phyloP scores from a whole-genome alignment of 306 rosid genomes.

The Dicorynia guianensis region DNA sequence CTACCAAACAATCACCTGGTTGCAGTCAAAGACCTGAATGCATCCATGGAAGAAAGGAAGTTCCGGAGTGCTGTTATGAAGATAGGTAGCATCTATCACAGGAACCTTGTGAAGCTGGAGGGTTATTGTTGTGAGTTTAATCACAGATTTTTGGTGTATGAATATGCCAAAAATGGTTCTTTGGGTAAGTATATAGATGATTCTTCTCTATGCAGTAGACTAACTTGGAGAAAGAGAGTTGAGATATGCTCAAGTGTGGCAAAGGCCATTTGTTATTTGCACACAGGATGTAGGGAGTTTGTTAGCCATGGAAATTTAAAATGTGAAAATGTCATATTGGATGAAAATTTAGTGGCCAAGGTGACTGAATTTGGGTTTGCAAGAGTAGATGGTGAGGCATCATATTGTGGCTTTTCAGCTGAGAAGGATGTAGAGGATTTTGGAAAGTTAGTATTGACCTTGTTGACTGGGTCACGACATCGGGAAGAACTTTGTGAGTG shows the following conservation, averaged over 20 bases:
- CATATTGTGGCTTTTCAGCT: constrained; percentile 55
- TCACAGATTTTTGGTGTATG: constrained; percentile 65
- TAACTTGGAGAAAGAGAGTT: constrained; percentile 75
- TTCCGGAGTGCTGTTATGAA: constrained; percentile 63
- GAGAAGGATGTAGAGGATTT: constrained; percentile 73
- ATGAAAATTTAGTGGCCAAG: constrained; percentile 65
- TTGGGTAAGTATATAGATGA: constrained; percentile 58
- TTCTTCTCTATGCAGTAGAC: constrained; percentile 60
- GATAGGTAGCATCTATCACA: constrained; percentile 77
- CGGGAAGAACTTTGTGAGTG: constrained; percentile 55
- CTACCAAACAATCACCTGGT: constrained; percentile 54
- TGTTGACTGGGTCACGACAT: constrained; percentile 59
- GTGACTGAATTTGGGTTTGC: constrained; percentile 73
- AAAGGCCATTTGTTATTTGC: constrained; percentile 73
- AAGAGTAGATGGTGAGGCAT: constrained; percentile 47
- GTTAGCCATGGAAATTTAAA: constrained; percentile 74
- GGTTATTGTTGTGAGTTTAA: constrained; percentile 79
- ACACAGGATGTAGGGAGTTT: constrained; percentile 81
- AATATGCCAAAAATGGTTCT: constrained; percentile 69
- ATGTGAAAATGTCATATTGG: constrained; percentile 69
- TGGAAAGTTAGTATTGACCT: constrained; percentile 65
- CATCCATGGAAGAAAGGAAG: constrained; percentile 68
- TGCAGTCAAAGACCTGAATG: constrained; percentile 61
- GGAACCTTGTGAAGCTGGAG: constrained; percentile 74
- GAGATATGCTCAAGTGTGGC: constrained; percentile 77